Percentiles rank a stretch among this genome's conserved stretches.
phyloP scores from a whole-genome alignment of 495 filamentous ascomycete species.

The Hypoxylon lienhwacheense region DNA sequence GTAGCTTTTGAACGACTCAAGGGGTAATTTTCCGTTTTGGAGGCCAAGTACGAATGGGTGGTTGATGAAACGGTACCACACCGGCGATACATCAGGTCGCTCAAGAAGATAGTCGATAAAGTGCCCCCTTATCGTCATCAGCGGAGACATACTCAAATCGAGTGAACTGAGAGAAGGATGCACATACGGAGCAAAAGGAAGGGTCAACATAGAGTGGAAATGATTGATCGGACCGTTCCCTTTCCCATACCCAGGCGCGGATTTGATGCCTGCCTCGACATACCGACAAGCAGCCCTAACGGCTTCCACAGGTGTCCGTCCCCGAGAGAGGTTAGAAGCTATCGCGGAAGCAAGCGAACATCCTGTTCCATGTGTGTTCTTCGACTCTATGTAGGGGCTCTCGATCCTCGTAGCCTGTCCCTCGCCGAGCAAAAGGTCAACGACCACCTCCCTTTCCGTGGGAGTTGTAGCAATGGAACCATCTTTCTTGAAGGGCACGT shows the following conservation, averaged over 20 bases:
- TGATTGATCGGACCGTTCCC: constrained; percentile 93
- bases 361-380: constrained; percentile 92
- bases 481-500: constrained; percentile 74
- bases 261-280: constrained; percentile 80
- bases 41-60: constrained; percentile 81
- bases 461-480: constrained; percentile 54
- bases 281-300: constrained; percentile 74
- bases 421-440: constrained; percentile 74
- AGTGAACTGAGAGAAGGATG: constrained; percentile 4
- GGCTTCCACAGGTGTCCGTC: constrained; percentile 59
- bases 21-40: constrained; percentile 70
- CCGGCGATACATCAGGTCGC: constrained; percentile 65
- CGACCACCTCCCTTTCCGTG: constrained; percentile 63
- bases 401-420: constrained; percentile 60
- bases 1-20: constrained; percentile 79
- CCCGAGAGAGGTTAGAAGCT: constrained; percentile 77
- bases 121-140: constrained; percentile 58
- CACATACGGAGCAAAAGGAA: constrained; percentile 82
- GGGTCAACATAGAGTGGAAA: constrained; percentile 78
- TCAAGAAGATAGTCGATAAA: constrained; percentile 87
- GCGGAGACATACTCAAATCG: constrained; percentile 1
- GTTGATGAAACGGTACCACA: constrained; percentile 73
- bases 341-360: constrained; percentile 96
- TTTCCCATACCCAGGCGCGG: constrained; percentile 69
- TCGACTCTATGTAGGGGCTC: constrained; percentile 66